Base-by-base conservation (phyloP, 345 rosid genomes). In the Cardamine occulta region DNA sequence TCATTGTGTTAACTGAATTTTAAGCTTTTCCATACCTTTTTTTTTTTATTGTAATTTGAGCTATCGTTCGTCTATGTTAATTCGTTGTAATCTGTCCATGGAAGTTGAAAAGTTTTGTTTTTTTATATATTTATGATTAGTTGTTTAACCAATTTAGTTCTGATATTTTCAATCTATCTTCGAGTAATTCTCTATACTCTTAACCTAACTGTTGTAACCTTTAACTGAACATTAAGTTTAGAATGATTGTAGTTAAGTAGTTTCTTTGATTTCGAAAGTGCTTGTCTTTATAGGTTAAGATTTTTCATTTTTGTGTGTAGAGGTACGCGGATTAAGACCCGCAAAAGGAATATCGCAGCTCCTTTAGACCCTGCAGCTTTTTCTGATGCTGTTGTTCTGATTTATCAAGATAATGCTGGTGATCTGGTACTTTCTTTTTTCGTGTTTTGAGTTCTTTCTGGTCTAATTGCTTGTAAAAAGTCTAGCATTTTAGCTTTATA, bases 311-410 rank as follows among this genome's bases (percentile, higher is more conserved):
- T 8, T 40, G 3, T 79, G 48, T 66, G 57, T 31, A 64, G 98
- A 79, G 98, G 99, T 73, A 88, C 97, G 97, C 98, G 98, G 98
- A 95, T 95, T 92, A 95, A 95, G 98, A 85, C 98, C 98, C 97
- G 98, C 97, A 95, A 95, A 85, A 89, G 98, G 89, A 95, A 95
- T 76, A 95, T 95, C 62, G 90, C 98, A 8, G 94, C 94, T 14
- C 98, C 99, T 9, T 84, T 90, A 84, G 98, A 90, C 93, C 96
- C 99, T 92, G 93, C 97, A 75, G 90, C 96, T 26, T 92, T 92
- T 84, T 85, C 99, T 24, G 98, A 90, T 89, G 97, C 93, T 78
- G 96, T 95, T 90, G 91, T 95, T 84, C 91, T 87, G 94, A 92
- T 95, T 66, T 95, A 95, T 71, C 65, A 88, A 87, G 98, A 95